Percentiles rank a stretch among this genome's conserved stretches.
Conservation (phyloP, 305 asterid species). For the Fraxinus platypoda region DNA sequence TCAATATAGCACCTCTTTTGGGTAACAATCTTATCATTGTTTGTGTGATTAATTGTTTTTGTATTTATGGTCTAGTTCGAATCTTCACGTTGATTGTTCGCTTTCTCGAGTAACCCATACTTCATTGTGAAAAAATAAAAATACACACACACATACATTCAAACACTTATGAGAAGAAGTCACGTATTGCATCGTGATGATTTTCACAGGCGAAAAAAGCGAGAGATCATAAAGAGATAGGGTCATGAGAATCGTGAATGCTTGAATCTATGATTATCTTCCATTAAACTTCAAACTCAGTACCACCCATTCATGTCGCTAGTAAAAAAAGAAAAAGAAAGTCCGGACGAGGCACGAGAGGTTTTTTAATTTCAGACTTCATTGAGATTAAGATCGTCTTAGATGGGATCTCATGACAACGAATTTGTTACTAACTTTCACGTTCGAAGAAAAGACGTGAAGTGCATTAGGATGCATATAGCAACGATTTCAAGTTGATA, state of each 20-base stretch:
- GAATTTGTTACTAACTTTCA: too few relatives aligned
- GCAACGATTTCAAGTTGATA: neutral
- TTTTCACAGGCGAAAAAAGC: neutral
- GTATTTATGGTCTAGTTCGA: neutral
- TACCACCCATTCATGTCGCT: neutral
- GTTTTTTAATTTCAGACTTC: neutral
- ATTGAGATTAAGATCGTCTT: neutral
- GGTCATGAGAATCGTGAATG: neutral
- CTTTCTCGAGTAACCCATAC: neutral
- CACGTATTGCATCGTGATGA: neutral
- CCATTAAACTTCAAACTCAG: neutral
- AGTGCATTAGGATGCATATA: neutral
- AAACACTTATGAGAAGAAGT: too few relatives aligned
- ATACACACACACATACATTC: too few relatives aligned
- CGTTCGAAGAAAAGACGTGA: too few relatives aligned
- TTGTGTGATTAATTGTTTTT: too few relatives aligned
- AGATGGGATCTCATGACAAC: neutral
- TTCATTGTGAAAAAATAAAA: neutral
- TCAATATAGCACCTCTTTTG: too few relatives aligned
- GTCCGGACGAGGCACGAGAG: neutral
- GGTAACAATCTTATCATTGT: neutral
- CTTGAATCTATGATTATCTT: neutral
- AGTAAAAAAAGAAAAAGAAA: neutral
- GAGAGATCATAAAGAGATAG: neutral
- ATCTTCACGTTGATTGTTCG: neutral